These are phyloP conservation scores for Cercophora newfieldiana DNA, from an alignment of 495 filamentous ascomycete genomes.

Conservation along the genomic window DNA sequence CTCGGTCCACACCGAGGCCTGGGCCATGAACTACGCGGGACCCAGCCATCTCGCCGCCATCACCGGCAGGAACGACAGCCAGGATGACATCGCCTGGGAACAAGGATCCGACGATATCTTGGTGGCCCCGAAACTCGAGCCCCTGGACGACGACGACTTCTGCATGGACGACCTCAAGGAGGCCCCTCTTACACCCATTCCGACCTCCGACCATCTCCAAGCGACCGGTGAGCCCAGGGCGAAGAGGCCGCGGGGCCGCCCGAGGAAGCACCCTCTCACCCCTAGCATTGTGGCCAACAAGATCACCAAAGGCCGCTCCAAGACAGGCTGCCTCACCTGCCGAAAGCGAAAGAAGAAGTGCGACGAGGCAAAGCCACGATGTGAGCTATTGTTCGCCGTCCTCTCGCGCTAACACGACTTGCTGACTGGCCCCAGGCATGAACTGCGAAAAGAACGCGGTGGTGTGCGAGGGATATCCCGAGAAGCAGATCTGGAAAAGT, in stretches of 20 bases:
- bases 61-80: background rate
- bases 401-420: background rate
- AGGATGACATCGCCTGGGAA: constrained; percentile 42
- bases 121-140: constrained; percentile 47
- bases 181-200: constrained; percentile 38
- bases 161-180: constrained; percentile 48
- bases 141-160: constrained; percentile 49
- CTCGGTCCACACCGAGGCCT: constrained; percentile 33
- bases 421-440: constrained; percentile 55
- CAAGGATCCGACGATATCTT: constrained; percentile 37
- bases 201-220: constrained; percentile 17
- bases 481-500: constrained; percentile 83
- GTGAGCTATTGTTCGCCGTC: constrained; percentile 46
- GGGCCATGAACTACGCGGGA: constrained; percentile 35
- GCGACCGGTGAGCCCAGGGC: constrained; percentile 33
- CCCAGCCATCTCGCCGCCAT: constrained; percentile 29
- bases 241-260: constrained; percentile 72
- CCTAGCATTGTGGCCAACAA: constrained; percentile 55
- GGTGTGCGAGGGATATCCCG: constrained; percentile 90
- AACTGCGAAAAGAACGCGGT: constrained; percentile 95
- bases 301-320: constrained; percentile 82
- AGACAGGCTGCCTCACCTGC: constrained; percentile 93
- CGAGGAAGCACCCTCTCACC: constrained; percentile 76
- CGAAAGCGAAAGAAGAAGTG: constrained; percentile 95
- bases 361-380: constrained; percentile 88